These are phyloP conservation scores for Amaranthus tricolor DNA, from an alignment of 179 eudicot species.

Conservation along the genomic window DNA sequence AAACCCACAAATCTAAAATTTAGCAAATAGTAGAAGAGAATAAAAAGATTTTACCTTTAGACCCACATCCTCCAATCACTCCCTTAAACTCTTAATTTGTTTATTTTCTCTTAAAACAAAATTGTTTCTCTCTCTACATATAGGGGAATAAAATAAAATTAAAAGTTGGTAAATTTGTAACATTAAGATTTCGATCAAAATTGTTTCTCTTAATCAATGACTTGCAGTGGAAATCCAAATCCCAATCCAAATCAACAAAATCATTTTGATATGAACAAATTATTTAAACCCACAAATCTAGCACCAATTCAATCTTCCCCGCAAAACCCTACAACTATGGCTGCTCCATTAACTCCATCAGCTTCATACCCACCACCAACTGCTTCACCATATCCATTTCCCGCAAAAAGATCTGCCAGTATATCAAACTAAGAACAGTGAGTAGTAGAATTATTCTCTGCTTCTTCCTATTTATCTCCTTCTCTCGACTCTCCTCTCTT, in stretches of 20 bases:
- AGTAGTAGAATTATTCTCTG: slow-evolving; percentile 90
- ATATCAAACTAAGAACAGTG: slow-evolving; percentile 79
- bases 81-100: slow-evolving; percentile 12
- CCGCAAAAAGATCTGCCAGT: too few species aligned
- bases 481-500: slow-evolving; percentile 10
- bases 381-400: slow-evolving; percentile 50
- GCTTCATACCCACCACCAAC: slow-evolving; percentile 76
- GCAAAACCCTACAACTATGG: slow-evolving; percentile 53
- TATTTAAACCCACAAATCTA: slow-evolving; percentile 49
- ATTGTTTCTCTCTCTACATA: slow-evolving; percentile 15
- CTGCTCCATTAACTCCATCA: slow-evolving; percentile 38
- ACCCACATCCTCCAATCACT: slow-evolving; percentile 58
- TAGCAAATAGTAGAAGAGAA: slow-evolving; percentile 16
- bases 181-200: too few species aligned
- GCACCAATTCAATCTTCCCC: slow-evolving; percentile 23
- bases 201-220: slow-evolving; percentile 23
- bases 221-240: slow-evolving; percentile 29
- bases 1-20: slow-evolving; percentile 38
- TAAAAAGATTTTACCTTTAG: slow-evolving; percentile 53
- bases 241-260: slow-evolving; percentile 9
- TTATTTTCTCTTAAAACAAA: slow-evolving; percentile 7
- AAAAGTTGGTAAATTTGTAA: too few species aligned
- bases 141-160: too few species aligned
- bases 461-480: slow-evolving; percentile 32
- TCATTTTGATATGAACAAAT: slow-evolving; percentile 56